Evolutionary conservation across 139 green algal species (phyloP), one percentile per base, ranked within the genome.

Genomic region (Coelastrella sp.): DNA sequence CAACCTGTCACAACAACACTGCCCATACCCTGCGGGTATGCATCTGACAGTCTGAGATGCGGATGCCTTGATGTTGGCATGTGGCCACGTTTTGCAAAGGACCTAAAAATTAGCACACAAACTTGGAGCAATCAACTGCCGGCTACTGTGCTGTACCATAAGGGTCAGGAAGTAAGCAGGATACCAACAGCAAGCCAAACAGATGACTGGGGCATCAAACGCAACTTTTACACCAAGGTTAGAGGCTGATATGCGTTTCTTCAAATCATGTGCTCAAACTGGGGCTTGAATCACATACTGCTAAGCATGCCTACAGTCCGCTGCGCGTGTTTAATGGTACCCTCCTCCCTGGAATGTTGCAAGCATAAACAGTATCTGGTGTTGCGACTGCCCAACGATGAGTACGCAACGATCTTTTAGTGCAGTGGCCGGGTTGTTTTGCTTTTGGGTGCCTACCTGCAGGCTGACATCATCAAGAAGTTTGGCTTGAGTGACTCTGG

Each of bases 41-140:
- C 62, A 15, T 41, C 30, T 21, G 62, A 69, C 9, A 38, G 21
- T 7, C 27, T 69, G 9, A 69, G 25, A 11, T 83, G 73, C 60
- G 77, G 77, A 15, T 37, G 41, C 3, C 40, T 83, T 51, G 72
- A 80, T 45, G 72, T 59, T 53, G 59, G 72, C 72, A 51, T 80
- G 72, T 80, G 30, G 30, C 72, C 45, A 35, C 23, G 72, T 30
- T 80, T 45, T 35, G 11, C n/a, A 3, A 27, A 45, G 48, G 45
- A 67, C 4, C 53, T 75, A 4, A 77, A 78, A 41, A 17, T 85
- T 5, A 67, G 27, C 32, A 19, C 63, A n/a, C 75, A 67, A 6
- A 85, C 53, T 15, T 85, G 63, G 64, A 89, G 75, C 71, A 63
- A 68, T 5, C 85, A 89, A 72, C 72, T 91, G 79, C 88, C 88